phyloP scores from a whole-genome alignment of 257 asterid species.

The Petrea volubilis region DNA sequence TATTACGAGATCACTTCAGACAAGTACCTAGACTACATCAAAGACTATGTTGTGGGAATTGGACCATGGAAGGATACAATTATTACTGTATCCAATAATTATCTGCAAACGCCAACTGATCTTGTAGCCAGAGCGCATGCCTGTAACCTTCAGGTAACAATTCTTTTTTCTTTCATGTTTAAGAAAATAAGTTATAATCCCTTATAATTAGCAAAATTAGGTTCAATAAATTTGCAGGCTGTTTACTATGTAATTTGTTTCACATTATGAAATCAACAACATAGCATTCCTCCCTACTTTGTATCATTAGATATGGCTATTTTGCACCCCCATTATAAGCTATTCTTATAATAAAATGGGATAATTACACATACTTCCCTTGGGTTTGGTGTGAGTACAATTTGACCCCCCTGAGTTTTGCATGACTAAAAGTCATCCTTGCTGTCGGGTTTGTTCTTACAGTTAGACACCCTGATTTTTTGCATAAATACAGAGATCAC shows the following conservation, averaged over 20 bases:
- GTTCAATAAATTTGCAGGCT: no score
- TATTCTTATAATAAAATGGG: no score
- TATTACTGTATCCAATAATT: constrained; percentile 53
- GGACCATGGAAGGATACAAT: constrained; percentile 95
- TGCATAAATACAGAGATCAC: no score
- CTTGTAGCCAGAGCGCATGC: constrained; percentile 94
- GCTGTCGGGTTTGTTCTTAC: no score
- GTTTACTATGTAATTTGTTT: not conserved
- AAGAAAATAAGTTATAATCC: not conserved
- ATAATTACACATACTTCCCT: no score
- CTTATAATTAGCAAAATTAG: not conserved
- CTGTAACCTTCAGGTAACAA: constrained; percentile 79
- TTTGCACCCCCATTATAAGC: no score
- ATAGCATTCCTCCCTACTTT: not conserved
- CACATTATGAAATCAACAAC: not conserved
- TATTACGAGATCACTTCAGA: constrained; percentile 90
- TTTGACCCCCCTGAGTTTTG: no score
- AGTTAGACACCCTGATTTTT: no score
- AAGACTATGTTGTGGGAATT: constrained; percentile 84
- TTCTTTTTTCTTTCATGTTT: not conserved
- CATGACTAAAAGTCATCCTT: no score
- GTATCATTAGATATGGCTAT: not conserved
- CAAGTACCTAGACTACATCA: constrained; percentile 74
- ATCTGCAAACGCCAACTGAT: constrained; percentile 60
- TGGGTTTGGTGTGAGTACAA: no score